Percentiles rank a stretch among this genome's conserved stretches.
These are phyloP conservation scores for Gastrodia elata DNA, from an alignment of 106 monocot species.

Conservation along the genomic window DNA sequence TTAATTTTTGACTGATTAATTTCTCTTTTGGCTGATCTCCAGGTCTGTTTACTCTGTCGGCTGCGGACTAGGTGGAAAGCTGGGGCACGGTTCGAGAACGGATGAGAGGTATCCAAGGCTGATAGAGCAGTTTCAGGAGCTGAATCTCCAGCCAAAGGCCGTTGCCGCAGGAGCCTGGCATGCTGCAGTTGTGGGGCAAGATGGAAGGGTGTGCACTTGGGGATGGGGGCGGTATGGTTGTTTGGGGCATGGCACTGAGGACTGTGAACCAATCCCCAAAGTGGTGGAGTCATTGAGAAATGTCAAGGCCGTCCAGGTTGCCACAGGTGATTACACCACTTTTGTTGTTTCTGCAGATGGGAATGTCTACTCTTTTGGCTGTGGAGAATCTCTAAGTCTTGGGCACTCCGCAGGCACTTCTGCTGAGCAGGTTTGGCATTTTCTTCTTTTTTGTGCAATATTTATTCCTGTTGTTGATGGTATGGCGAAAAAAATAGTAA, in stretches of 20 bases:
- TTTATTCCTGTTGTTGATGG: too few relatives aligned
- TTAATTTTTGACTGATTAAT: not conserved
- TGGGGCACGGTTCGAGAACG: slow-evolving; percentile 83
- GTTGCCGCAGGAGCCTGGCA: slow-evolving; percentile 99
- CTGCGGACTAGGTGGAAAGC: slow-evolving; percentile 94
- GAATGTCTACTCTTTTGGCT: slow-evolving; percentile 95
- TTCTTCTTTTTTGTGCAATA: not conserved
- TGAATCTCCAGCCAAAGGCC: slow-evolving; percentile 74
- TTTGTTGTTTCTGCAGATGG: slow-evolving; percentile 77
- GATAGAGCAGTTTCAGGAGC: slow-evolving; percentile 60
- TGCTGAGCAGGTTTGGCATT: slow-evolving; percentile 45
- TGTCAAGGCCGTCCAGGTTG: slow-evolving; percentile 81
- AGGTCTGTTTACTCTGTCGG: slow-evolving; percentile 99
- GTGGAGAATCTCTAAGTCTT: slow-evolving; percentile 87
- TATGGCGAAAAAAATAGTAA: too few relatives aligned
- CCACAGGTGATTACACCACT: slow-evolving; percentile 92
- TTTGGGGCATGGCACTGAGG: slow-evolving; percentile 93
- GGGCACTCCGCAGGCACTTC: slow-evolving; percentile 43
- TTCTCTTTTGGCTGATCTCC: slow-evolving; percentile 3
- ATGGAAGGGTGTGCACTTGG: slow-evolving; percentile 97
- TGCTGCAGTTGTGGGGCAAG: slow-evolving; percentile 84
- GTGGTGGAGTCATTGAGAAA: slow-evolving; percentile 68
- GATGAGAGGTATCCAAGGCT: slow-evolving; percentile 80
- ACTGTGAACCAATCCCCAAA: slow-evolving; percentile 74
- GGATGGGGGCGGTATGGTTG: slow-evolving; percentile 98